Evolutionary conservation across 164 flowering plant species (phyloP).

Genomic region (Akebia trifoliata): DNA sequence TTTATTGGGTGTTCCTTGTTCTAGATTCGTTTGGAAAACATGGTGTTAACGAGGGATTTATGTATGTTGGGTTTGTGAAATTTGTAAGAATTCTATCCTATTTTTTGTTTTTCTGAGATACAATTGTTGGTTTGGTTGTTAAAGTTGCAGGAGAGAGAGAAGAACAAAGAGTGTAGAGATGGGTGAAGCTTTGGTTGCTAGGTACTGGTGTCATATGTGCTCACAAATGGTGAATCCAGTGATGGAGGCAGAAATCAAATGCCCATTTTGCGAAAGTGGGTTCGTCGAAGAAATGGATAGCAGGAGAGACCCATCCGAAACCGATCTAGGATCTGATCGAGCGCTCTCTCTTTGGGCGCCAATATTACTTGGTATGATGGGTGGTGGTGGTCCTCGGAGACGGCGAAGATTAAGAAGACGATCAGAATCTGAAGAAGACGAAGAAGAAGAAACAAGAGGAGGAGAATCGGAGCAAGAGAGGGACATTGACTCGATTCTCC

Average conservation of each 20-base stretch:
- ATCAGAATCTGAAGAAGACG: slow-evolving; percentile 25
- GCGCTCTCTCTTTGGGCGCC: slow-evolving; percentile 82
- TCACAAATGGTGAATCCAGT: slow-evolving; percentile 57
- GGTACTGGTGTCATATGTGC: slow-evolving; percentile 82
- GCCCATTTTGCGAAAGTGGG: slow-evolving; percentile 66
- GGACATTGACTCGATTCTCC: slow-evolving; percentile 37
- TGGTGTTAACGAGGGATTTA: no score
- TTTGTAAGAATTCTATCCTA: neutral
- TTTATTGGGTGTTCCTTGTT: no score
- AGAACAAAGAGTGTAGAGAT: slow-evolving; percentile 20
- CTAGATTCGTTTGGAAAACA: no score
- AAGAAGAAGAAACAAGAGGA: slow-evolving; percentile 21
- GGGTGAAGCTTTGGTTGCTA: slow-evolving; percentile 46
- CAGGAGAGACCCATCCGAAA: slow-evolving; percentile 13
- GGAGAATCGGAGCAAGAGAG: slow-evolving; percentile 41
- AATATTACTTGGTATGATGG: slow-evolving; percentile 75
- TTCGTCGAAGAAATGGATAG: slow-evolving; percentile 67
- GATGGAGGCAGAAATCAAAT: slow-evolving; percentile 63
- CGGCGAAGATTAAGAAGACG: slow-evolving; percentile 32
- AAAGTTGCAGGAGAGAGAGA: slow-evolving; percentile 1
- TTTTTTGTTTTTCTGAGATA: slow-evolving; percentile 6
- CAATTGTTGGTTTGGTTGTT: neutral
- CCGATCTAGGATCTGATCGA: slow-evolving; percentile 45
- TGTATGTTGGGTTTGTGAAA: neutral
- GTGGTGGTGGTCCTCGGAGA: slow-evolving; percentile 27